A percentile compares a stretch with the other conserved stretches of the same genome.
phyloP scores from a whole-genome alignment of 179 eudicot species.

The Spinacia oleracea region DNA sequence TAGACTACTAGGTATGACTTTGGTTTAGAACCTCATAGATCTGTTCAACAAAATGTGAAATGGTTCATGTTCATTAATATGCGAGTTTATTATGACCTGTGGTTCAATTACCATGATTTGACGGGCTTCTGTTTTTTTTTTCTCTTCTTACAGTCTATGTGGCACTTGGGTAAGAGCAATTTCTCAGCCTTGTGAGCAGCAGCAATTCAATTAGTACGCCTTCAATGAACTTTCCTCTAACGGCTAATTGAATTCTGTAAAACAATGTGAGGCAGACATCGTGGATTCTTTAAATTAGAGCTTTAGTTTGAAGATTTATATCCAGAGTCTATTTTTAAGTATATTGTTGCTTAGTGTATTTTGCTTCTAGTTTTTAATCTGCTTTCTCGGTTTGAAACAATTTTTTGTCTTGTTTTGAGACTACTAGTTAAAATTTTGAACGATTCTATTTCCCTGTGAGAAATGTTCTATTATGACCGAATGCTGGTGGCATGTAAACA shows the following conservation, averaged over 20 bases:
- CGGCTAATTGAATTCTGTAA: conserved; percentile 17
- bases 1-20: conserved; percentile 45
- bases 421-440: background rate
- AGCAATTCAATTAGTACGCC: background rate
- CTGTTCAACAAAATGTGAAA: background rate
- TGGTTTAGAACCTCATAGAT: background rate
- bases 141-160: conserved; percentile 1
- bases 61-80: background rate
- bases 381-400: background rate
- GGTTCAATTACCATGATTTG: background rate
- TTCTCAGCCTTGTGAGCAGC: background rate
- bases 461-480: background rate
- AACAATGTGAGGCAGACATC: background rate
- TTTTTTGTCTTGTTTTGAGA: background rate
- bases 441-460: background rate
- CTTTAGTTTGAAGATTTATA: background rate
- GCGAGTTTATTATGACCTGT: background rate
- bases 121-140: background rate
- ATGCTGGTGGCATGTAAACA: background rate
- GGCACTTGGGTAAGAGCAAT: background rate
- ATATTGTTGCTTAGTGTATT: background rate
- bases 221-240: conserved; percentile 1
- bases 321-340: background rate
- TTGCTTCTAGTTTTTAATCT: background rate
- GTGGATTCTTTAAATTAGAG: conserved; percentile 8